Percentiles rank a stretch among this genome's conserved stretches.
These are phyloP conservation scores for Adiantum capillusveneris DNA, from an alignment of 75 land plant genomes.

Conservation along the genomic window DNA sequence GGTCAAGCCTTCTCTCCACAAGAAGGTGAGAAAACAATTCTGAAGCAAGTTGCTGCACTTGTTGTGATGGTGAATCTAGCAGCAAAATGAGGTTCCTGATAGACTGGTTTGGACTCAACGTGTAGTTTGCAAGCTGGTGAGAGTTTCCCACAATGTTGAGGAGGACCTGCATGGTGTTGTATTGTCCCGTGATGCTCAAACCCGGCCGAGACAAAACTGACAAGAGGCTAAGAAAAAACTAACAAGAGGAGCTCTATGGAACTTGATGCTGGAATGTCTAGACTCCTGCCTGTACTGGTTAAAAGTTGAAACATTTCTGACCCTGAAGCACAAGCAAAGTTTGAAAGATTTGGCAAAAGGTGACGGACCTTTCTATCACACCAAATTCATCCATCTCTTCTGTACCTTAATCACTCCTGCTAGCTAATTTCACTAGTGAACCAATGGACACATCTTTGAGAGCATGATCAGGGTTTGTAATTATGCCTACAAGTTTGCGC, in stretches of 20 bases:
- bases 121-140: neutral
- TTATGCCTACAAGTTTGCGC: slow-evolving; percentile 20
- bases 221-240: too few species aligned
- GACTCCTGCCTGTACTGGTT: slow-evolving; percentile 37
- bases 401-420: slow-evolving; percentile 26
- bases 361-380: slow-evolving; percentile 32
- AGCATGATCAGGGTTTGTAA: slow-evolving; percentile 16
- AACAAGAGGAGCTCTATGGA: slow-evolving; percentile 35
- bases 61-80: slow-evolving; percentile 3
- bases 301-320: slow-evolving; percentile 36
- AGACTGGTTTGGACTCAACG: neutral
- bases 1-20: slow-evolving; percentile 5
- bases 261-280: slow-evolving; percentile 23
- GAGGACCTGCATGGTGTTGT: slow-evolving; percentile 8
- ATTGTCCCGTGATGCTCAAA: slow-evolving; percentile 17
- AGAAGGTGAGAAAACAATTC: slow-evolving; percentile 10
- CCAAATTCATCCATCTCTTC: slow-evolving; percentile 45
- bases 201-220: slow-evolving; percentile 26
- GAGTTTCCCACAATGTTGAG: slow-evolving; percentile 6
- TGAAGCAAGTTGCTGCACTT: slow-evolving; percentile 6
- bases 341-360: slow-evolving; percentile 19
- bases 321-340: slow-evolving; percentile 32
- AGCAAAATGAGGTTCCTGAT: neutral
- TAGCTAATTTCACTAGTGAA: slow-evolving; percentile 36
- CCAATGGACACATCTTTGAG: slow-evolving; percentile 35